Evolutionary conservation across 129 eudicot species (phyloP), one percentile per base, ranked within the genome.

Genomic region (Saposhnikovia divaricata): DNA sequence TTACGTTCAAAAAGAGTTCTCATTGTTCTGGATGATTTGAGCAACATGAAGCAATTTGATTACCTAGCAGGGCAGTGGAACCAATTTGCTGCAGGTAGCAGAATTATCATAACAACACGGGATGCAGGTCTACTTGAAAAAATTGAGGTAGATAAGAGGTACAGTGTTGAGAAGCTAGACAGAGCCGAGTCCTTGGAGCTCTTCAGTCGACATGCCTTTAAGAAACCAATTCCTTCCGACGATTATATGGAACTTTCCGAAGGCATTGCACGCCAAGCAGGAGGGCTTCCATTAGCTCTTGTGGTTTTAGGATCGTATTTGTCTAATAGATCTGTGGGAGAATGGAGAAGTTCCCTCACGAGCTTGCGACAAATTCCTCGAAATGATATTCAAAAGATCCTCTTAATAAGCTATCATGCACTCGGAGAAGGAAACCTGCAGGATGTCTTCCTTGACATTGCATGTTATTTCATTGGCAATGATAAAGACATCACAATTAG

Each of bases 11-110:
- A 72, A 43, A 74, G n/a, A 31, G 79, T 75, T 74, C 76, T 81
- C 3, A 13, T 81, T 11, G 75, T 81, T 63, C 66, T 81, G 0
- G 84, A 81, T 46, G 84, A 81, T 46, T 78, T 81, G 31, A 37
- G 31, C 45, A 14, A 38, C 9, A 31, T 7, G 18, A 37, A 9
- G 42, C 74, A 69, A 37, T 69, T 31, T 16, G 44, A 69, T 28
- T 69, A 14, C 23, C 37, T 69, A 16, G n/a, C 44, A 28, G 74
- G 74, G 18, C 45, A 34, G 43, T 37, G 44, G 43, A 31, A 69
- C 42, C 9, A 16, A 16, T 69, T 69, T 69, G 74, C 23, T 69
- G 16, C 7, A 34, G 74, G 74, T 28, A 69, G 74, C 44, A 69
- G 44, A 37, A 69, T 69, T 45, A 37, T 69, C 45, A 6, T 69